Evolutionary conservation across 352 stramenopile species (phyloP).

Genomic region (Phytopythium boreale): DNA sequence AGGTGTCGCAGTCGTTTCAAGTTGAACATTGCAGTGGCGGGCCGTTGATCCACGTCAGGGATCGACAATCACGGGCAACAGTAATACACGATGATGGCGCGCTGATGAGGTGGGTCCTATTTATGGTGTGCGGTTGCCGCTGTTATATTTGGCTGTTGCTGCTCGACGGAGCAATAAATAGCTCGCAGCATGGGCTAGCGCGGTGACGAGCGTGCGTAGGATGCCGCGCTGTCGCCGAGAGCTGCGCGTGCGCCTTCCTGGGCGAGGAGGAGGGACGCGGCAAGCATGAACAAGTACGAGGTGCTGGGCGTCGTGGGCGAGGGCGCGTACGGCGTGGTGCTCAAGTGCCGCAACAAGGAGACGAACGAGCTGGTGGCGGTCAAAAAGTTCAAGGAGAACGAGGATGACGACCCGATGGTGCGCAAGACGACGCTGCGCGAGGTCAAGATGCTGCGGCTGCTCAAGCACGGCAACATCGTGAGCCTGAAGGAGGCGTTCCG

Average conservation of each 20-base stretch:
- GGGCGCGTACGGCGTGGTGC: constrained; percentile 92
- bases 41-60: not conserved
- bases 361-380: constrained; percentile 98
- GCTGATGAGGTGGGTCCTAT: not conserved
- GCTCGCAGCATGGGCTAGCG: not conserved
- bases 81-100: not conserved
- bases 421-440: constrained; percentile 94
- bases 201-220: not conserved
- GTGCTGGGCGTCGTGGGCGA: constrained; percentile 92
- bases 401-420: constrained; percentile 90
- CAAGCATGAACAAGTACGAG: constrained; percentile 94
- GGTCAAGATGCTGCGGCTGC: constrained; percentile 97
- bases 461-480: constrained; percentile 99
- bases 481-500: constrained; percentile 98
- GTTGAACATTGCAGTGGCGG: not conserved
- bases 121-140: not conserved
- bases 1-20: not conserved
- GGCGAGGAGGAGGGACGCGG: not conserved
- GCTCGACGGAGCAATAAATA: not conserved
- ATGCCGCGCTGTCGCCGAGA: not conserved
- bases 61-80: not conserved
- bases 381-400: constrained; percentile 98
- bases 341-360: constrained; percentile 94
- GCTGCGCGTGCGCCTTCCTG: not conserved
- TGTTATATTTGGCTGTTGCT: not conserved